Evolutionary conservation across 2,329 filamentous ascomycete species (phyloP), one percentile per base, ranked within the genome.

Genomic region (Alternaria brassicicola): DNA sequence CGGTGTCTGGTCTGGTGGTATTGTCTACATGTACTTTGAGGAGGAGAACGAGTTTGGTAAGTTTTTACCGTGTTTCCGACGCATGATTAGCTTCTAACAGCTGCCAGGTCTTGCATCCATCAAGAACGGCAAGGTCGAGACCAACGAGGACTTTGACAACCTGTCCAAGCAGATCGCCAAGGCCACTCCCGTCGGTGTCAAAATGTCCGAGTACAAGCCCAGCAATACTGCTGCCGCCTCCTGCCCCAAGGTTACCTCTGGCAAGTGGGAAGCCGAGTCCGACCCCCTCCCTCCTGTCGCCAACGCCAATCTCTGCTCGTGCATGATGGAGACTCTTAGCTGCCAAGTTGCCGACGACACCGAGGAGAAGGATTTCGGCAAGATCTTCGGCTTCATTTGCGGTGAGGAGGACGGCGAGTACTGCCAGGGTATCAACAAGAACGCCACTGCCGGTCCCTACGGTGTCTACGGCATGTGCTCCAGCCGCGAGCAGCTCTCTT

Each of bases 11-110:
- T 96, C 91, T 55, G 95, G 95, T 70, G 95, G 94, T 80, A 97
- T 99, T 67, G 93, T 98, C 77, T 99, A 98, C 86, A 96, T 97
- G 92, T 99, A 95, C 84, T 94, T 93, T 82, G 85, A 97, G 82
- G 93, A 97, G 78, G 82, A 77, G 59, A 98, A 98, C 82, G 83
- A 97, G 77, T 99, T 92, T 74, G 95, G 90, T 89, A 79, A 68
- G 82, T 71, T 19, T 23, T 19, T 23, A 23, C 1, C 36, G n/a
- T 19, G 8, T 30, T 4, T 26, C 3, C 15, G 19, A 12, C 33
- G 4, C 42, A 13, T 3, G 17, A 19, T 42, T 25, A 17, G n/a
- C 25, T 36, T 45, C 62, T 59, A 57, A 67, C 50, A 62, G 41
- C 57, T 28, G 49, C 9, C 59, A 85, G 85, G 90, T 79, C 85